A percentile compares a stretch with the other conserved stretches of the same genome.
Conservation (phyloP, 768 basidiomycete genomes). For the Gymnopilus junonius region DNA sequence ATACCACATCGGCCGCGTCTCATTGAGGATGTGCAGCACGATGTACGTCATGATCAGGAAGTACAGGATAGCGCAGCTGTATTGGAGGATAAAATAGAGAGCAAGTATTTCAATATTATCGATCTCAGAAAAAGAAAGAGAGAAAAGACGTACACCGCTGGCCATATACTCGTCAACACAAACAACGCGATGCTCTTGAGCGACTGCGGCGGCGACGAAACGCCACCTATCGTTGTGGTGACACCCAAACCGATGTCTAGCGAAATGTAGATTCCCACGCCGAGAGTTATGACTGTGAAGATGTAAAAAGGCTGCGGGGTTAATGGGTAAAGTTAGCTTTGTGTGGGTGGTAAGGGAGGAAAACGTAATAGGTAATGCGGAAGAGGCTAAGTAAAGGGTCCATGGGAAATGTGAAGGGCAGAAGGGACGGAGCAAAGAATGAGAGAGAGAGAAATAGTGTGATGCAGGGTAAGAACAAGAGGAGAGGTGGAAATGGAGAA, state of each 20-base stretch:
- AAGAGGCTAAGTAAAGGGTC: neutral
- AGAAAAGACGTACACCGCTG: slow-evolving; percentile 28
- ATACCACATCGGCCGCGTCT: slow-evolving; percentile 79
- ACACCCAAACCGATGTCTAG: slow-evolving; percentile 80
- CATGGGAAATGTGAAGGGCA: neutral
- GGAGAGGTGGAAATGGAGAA: neutral
- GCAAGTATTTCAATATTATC: neutral
- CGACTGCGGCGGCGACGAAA: slow-evolving; percentile 55
- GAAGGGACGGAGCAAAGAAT: neutral
- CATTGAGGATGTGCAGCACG: slow-evolving; percentile 74
- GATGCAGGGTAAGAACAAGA: neutral
- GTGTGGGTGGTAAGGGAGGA: neutral
- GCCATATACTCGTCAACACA: slow-evolving; percentile 54
- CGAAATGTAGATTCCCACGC: slow-evolving; percentile 79
- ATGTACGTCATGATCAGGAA: slow-evolving; percentile 81
- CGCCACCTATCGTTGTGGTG: slow-evolving; percentile 59
- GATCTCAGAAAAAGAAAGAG: neutral
- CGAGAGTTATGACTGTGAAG: slow-evolving; percentile 63
- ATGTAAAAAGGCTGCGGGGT: slow-evolving; percentile 65
- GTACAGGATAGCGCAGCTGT: slow-evolving; percentile 61
- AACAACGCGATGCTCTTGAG: slow-evolving; percentile 80
- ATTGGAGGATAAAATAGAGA: neutral
- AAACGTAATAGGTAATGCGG: neutral
- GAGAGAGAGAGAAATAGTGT: neutral
- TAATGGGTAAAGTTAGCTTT: neutral